Conservation (phyloP, 768 basidiomycete genomes). For the Dioszegia aurantiaca region DNA sequence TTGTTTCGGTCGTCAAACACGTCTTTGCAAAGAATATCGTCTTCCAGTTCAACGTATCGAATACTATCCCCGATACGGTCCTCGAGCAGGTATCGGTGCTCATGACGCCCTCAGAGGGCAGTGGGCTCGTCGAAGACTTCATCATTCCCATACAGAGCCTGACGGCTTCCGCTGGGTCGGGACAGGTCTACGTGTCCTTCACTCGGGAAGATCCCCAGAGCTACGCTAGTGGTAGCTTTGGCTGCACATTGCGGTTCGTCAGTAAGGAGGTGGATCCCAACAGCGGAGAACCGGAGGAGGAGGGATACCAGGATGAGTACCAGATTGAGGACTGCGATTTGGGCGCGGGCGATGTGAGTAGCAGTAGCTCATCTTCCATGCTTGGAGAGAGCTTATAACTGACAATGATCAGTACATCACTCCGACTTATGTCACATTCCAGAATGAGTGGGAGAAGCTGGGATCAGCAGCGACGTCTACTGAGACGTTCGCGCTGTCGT, state of each 20-base stretch:
- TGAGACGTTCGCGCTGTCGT: constrained; percentile 88
- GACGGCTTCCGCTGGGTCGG: constrained; percentile 68
- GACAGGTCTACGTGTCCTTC: constrained; percentile 89
- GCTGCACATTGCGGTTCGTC: constrained; percentile 85
- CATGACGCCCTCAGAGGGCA: constrained; percentile 77
- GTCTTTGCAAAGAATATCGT: constrained; percentile 92
- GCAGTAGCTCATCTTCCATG: neutral
- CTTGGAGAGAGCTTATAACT: constrained; percentile 1
- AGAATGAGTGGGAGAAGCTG: constrained; percentile 91
- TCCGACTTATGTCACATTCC: constrained; percentile 89
- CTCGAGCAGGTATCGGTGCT: constrained; percentile 90
- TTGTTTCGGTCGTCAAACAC: constrained; percentile 94
- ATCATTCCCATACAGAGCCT: constrained; percentile 80
- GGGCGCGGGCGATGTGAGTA: constrained; percentile 69
- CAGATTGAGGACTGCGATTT: constrained; percentile 94
- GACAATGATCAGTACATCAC: constrained; percentile 65
- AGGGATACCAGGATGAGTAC: constrained; percentile 99
- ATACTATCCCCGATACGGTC: constrained; percentile 92
- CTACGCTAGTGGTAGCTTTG: constrained; percentile 80
- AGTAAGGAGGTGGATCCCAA: constrained; percentile 97
- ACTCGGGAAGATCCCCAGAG: constrained; percentile 70
- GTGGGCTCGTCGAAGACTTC: constrained; percentile 83
- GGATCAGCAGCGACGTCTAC: constrained; percentile 71
- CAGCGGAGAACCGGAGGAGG: constrained; percentile 91
- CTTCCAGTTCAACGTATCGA: constrained; percentile 99